A percentile compares a stretch with the other conserved stretches of the same genome.
Evolutionary conservation across 140 eudicot genomes (phyloP).

Genomic region (Flaveria floridana): DNA sequence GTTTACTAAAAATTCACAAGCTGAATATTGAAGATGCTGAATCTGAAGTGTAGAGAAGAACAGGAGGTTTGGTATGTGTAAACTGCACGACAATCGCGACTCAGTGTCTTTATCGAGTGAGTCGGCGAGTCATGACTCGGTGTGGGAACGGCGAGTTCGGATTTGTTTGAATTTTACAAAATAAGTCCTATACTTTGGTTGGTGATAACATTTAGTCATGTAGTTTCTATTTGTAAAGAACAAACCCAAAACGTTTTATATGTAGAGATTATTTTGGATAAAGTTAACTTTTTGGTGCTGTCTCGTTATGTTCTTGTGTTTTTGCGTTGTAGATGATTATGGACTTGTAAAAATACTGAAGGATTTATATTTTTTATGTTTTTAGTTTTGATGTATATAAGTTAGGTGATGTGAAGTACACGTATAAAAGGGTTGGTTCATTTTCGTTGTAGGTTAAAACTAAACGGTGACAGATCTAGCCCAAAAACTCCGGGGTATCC

Average conservation of each 20-base stretch:
- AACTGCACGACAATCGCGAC: slow-evolving; percentile 30
- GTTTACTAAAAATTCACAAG: neutral
- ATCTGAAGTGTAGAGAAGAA: slow-evolving; percentile 22
- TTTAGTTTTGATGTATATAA: no score
- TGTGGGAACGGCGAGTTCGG: neutral
- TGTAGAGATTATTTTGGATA: neutral
- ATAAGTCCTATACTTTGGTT: slow-evolving; percentile 9
- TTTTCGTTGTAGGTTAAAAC: no score
- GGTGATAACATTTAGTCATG: neutral
- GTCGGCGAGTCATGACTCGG: slow-evolving; percentile 29
- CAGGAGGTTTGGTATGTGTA: slow-evolving; percentile 25
- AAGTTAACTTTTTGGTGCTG: neutral
- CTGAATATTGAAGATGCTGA: slow-evolving; percentile 24
- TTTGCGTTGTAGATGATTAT: neutral
- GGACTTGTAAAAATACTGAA: neutral
- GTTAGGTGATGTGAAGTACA: no score
- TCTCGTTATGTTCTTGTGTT: neutral
- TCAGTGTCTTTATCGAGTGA: slow-evolving; percentile 15
- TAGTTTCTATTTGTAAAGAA: neutral
- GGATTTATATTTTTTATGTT: no score
- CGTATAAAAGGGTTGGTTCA: no score
- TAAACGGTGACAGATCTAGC: no score
- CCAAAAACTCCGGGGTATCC: no score
- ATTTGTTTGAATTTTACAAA: slow-evolving; percentile 6
- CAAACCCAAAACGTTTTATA: slow-evolving; percentile 6